Evolutionary conservation across 345 rosid genomes (phyloP).

Genomic region (Moringa oleifera): DNA sequence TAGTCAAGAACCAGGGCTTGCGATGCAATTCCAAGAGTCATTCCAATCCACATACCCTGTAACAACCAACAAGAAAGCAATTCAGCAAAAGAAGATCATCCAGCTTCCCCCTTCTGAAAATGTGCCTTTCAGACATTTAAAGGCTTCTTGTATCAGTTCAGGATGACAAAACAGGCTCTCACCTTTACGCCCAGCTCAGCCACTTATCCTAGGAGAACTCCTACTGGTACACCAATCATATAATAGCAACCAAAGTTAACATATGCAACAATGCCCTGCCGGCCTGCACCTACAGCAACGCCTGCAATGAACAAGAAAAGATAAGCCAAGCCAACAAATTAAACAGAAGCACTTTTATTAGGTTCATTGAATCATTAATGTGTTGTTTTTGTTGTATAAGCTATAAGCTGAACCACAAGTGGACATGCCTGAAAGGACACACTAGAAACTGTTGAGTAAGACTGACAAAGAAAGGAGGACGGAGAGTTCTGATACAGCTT

Average conservation of each 20-base stretch:
- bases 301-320: slow-evolving; percentile 38
- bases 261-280: slow-evolving; percentile 54
- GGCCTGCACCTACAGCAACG: slow-evolving; percentile 74
- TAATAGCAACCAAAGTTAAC: slow-evolving; percentile 56
- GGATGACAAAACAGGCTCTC: background rate
- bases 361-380: no score
- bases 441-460: slow-evolving; percentile 43
- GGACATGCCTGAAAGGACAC: slow-evolving; percentile 42
- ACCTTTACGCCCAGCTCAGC: slow-evolving; percentile 51
- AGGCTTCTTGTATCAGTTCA: no score
- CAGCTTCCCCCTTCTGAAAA: no score
- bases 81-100: background rate
- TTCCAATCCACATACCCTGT: slow-evolving; percentile 61
- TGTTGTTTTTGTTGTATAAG: no score
- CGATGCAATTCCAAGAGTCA: slow-evolving; percentile 35
- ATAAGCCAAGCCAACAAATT: no score
- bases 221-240: slow-evolving; percentile 57
- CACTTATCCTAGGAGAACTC: slow-evolving; percentile 51
- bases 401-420: no score
- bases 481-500: slow-evolving; percentile 31
- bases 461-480: slow-evolving; percentile 40
- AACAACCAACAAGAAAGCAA: background rate
- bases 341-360: no score
- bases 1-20: slow-evolving; percentile 34
- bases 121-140: no score